Evolutionary conservation across 2,329 filamentous ascomycete species (phyloP).

Genomic region (Nothophoma quercina): DNA sequence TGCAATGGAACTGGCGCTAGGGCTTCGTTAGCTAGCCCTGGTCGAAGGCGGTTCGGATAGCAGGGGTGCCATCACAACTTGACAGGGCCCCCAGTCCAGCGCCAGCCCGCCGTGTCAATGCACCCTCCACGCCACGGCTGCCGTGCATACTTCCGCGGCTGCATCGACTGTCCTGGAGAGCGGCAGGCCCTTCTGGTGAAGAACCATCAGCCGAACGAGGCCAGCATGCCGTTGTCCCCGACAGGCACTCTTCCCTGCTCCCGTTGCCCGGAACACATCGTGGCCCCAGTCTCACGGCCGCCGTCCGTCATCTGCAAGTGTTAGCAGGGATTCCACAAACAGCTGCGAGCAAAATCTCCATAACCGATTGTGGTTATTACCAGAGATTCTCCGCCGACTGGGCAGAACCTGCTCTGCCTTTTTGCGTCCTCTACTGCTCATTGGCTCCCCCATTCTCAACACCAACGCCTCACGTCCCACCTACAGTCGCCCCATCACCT

Average conservation of each 20-base stretch:
- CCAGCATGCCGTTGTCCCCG: conserved; percentile 46
- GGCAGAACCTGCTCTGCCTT: conserved; percentile 34
- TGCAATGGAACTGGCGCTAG: conserved; percentile 32
- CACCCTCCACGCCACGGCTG: conserved; percentile 34
- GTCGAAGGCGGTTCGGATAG: conserved; percentile 38
- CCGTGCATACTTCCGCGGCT: conserved; percentile 48
- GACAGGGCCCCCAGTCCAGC: conserved; percentile 37
- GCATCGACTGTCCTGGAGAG: conserved; percentile 43
- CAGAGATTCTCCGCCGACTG: conserved; percentile 48
- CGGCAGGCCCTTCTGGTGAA: conserved; percentile 40
- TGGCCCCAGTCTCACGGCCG: conserved; percentile 49
- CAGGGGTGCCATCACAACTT: conserved; percentile 31
- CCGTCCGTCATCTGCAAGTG: conserved; percentile 49
- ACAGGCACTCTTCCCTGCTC: conserved; percentile 44
- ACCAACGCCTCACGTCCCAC: conserved; percentile 25
- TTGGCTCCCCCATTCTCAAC: conserved; percentile 34
- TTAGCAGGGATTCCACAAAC: conserved; percentile 43
- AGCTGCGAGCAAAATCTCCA: conserved; percentile 45
- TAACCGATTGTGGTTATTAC: conserved; percentile 51
- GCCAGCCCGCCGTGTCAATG: conserved; percentile 30
- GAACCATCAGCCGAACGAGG: conserved; percentile 54
- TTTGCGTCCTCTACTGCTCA: conserved; percentile 38
- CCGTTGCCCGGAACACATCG: conserved; percentile 47
- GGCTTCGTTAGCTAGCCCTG: conserved; percentile 32
- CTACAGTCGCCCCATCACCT: conserved; percentile 23